Evolutionary conservation across 805 yeast species (phyloP), one percentile per base, ranked within the genome.

Genomic region (Metschnikowia corniflorae): DNA sequence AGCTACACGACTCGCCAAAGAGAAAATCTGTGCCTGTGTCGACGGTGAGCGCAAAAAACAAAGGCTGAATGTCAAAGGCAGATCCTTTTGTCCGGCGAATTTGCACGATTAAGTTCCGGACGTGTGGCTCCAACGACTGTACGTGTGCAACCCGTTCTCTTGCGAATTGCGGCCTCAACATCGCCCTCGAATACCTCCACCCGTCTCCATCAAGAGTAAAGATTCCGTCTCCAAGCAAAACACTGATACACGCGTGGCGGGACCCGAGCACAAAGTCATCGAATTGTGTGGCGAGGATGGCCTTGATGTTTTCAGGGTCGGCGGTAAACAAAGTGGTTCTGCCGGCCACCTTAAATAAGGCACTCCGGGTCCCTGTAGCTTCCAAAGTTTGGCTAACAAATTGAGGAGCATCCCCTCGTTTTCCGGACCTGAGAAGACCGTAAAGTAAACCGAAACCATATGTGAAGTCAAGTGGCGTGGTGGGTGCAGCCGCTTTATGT

Each of bases 131-230:
- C 47, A 55, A 53, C 10, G 49, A 37, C 35, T 42, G 43, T 22
- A 55, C 58, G 25, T 55, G 60, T 7, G 53, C 55, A 7, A 55
- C 49, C 35, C 54, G 57, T 35, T 55, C 60, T 33, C 57, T 43
- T 10, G 58, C 51, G 42, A 55, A 55, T 29, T 54, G 57, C 7
- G 60, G 60, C 26, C 60, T 46, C 47, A 55, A 52, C 59, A 55
- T 48, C 5, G 58, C 49, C 25, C 60, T 39, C 7, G 56, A 49
- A 31, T 55, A 58, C 34, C 54, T 55, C 60, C 60, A 55, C 3
- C 58, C 59, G 7, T 44, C 52, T 8, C 60, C 60, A 27, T 55
- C 60, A 33, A 55, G 45, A 6, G 60, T 55, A 40, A 55, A 55
- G 28, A 55, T 54, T 3, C 60, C 60, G 29, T 54, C 58, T 12